phyloP scores from a whole-genome alignment of 164 flowering plant species.

The Berberis thunbergii region DNA sequence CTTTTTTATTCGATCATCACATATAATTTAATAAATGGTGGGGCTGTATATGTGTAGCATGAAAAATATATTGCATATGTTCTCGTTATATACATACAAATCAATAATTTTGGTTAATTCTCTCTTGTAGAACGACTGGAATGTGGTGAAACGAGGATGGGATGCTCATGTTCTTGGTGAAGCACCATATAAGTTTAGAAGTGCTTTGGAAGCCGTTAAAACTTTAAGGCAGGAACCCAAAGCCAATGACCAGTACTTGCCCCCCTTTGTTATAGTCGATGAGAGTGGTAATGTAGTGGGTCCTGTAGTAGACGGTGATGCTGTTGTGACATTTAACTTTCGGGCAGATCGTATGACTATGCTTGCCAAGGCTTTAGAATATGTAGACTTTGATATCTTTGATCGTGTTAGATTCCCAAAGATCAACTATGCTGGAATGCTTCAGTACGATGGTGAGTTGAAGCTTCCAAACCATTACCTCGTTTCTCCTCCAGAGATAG shows the following conservation, averaged over 20 bases:
- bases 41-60: too few species aligned
- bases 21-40: too few species aligned
- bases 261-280: conserved; percentile 92
- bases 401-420: conserved; percentile 88
- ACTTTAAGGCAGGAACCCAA: conserved; percentile 49
- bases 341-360: conserved; percentile 53
- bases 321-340: too few species aligned
- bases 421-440: conserved; percentile 23
- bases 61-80: too few species aligned
- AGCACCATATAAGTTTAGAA: conserved; percentile 58
- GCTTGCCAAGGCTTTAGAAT: conserved; percentile 93
- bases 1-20: too few species aligned
- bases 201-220: conserved; percentile 79
- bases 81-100: neutral
- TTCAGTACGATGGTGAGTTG: too few species aligned
- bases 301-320: too few species aligned
- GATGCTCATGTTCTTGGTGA: conserved; percentile 48
- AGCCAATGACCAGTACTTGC: conserved; percentile 73
- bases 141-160: conserved; percentile 93
- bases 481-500: too few species aligned
- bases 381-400: conserved; percentile 74
- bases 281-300: conserved; percentile 17
- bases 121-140: conserved; percentile 76
- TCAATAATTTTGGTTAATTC: neutral
- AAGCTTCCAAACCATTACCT: too few species aligned